Base-by-base conservation (phyloP, 371 early-diverging fungal species). In the Rhizopus delemar region DNA sequence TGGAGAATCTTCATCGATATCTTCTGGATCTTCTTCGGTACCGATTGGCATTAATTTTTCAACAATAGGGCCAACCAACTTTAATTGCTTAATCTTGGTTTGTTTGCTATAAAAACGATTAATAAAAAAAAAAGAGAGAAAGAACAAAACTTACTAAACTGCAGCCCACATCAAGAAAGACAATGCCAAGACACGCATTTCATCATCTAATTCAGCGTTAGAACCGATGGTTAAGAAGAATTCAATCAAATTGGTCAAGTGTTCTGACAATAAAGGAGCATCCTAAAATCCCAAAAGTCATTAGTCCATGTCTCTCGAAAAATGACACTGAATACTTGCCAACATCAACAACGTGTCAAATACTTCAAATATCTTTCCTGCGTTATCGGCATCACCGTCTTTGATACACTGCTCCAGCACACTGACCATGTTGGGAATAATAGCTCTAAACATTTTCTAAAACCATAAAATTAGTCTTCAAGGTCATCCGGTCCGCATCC, bases 361-460 rank as follows among this genome's bases (percentile, higher is more conserved):
- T 0, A 94, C 91, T 62, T 92, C 95, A 63, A 94, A 91, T 48
- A 93, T 89, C 58, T 86, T 80, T 36, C 76, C 75, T 16, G 89
- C 85, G 32, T 76, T 80, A 13, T 87, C 88, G 62, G 90, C 93
- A 60, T 94, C 91, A 16, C 73, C 79, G 3, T 75, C 73, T 51
- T 69, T 82, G 33, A 96, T 66, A 63, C 90, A 88, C 59, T 88
- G 83, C 59, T 91, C 87, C 62, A 95, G 70, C 0, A 94, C 93
- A 50, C 77, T 81, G 38, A 93, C 92, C 90, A 95, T 94, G 41
- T 80, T 66, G 4, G 96, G 95, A 35, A 95, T 78, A 49, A 90
- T 80, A 7, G 77, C 83, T 52, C 83, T 83, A 69, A 91, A 90
- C 62, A 75, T 72, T 71, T 74, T 76, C 78, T 84, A 68, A 11